phyloP scores from a whole-genome alignment of 345 rosid genomes.

The Anacardium occidentale region DNA sequence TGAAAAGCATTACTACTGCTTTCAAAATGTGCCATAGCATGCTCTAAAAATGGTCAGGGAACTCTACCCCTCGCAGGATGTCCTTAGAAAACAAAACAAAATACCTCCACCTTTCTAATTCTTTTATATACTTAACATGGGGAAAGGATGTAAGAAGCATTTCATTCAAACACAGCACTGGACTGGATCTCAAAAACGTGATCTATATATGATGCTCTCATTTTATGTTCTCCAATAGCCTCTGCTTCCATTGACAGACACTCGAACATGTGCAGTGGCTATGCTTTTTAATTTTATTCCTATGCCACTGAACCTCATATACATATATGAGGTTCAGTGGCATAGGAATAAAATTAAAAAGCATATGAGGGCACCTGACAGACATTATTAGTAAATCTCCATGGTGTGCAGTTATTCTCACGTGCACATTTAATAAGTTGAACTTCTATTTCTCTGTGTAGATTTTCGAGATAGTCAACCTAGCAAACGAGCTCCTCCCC shows the following conservation, averaged over 20 bases:
- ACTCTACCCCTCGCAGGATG: too few species aligned
- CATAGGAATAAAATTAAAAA: too few species aligned
- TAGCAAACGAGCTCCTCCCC: slow-evolving; percentile 98
- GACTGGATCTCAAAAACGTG: background rate
- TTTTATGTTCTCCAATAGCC: background rate
- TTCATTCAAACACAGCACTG: too few species aligned
- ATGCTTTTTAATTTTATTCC: background rate
- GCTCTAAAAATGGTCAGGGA: too few species aligned
- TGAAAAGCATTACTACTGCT: too few species aligned
- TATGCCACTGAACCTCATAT: background rate
- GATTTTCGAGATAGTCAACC: slow-evolving; percentile 98
- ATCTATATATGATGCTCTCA: background rate
- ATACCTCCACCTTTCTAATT: too few species aligned
- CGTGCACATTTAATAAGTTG: background rate
- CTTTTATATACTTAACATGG: too few species aligned
- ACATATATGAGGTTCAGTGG: too few species aligned
- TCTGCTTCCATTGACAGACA: background rate
- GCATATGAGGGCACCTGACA: background rate
- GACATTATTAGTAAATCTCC: background rate
- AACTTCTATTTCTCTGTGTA: slow-evolving; percentile 20
- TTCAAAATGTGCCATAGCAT: too few species aligned
- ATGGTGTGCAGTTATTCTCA: background rate
- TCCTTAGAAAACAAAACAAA: too few species aligned
- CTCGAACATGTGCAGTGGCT: too few species aligned
- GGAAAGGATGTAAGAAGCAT: too few species aligned